Percentiles rank a stretch among this genome's conserved stretches.
phyloP scores from a whole-genome alignment of 495 filamentous ascomycete genomes.

The Penicillium cosmopolitanum region DNA sequence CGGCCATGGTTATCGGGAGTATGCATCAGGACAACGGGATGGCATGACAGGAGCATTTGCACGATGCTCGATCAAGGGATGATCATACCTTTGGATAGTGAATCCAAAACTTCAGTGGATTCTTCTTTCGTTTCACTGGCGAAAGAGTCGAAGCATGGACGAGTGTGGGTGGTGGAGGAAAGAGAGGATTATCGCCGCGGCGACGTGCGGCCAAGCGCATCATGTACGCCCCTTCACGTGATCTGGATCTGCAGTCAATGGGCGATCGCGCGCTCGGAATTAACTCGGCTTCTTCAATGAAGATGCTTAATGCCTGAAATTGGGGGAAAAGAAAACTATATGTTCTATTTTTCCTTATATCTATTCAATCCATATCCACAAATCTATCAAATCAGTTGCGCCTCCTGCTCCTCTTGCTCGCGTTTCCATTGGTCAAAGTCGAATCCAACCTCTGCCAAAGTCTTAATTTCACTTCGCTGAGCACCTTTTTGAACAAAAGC shows the following conservation, averaged over 20 bases:
- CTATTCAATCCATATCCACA: too few relatives aligned
- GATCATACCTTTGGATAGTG: not conserved
- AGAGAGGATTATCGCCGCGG: slow-evolving; percentile 4
- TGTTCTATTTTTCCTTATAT: not conserved
- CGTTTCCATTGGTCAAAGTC: slow-evolving; percentile 50
- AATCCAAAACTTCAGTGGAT: not conserved
- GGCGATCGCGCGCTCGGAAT: not conserved
- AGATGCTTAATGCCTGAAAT: too few relatives aligned
- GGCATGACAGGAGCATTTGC: not conserved
- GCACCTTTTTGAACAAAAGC: slow-evolving; percentile 55
- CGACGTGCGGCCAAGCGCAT: slow-evolving; percentile 3
- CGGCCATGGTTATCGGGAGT: slow-evolving; percentile 2
- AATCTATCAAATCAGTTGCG: not conserved
- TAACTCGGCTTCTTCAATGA: not conserved
- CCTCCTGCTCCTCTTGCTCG: slow-evolving; percentile 16
- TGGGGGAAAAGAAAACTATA: too few relatives aligned
- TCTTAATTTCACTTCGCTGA: slow-evolving; percentile 45
- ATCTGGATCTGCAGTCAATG: slow-evolving; percentile 2
- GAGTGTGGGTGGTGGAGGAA: slow-evolving; percentile 4
- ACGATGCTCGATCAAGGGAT: not conserved
- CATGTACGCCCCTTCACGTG: slow-evolving; percentile 1
- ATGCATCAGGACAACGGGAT: slow-evolving; percentile 1
- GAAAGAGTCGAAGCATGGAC: not conserved
- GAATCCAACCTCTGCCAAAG: slow-evolving; percentile 63
- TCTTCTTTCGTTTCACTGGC: not conserved